These are phyloP conservation scores for Lentinula novae-zelandiae DNA, from an alignment of 1,284 basidiomycete species.

Conservation along the genomic window DNA sequence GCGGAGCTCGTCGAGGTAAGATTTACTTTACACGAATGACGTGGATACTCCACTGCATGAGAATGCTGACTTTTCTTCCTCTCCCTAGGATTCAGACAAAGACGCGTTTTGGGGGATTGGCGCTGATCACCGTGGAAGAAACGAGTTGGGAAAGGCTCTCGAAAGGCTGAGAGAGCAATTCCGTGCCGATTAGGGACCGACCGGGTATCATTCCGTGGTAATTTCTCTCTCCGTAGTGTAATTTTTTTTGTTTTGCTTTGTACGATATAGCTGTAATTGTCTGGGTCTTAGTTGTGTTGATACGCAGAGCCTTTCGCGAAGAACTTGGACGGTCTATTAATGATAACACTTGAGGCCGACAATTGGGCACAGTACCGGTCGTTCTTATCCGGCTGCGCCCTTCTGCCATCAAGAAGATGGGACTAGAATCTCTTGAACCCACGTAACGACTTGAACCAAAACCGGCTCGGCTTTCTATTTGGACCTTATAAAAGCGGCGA, in stretches of 20 bases:
- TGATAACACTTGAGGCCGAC: no score
- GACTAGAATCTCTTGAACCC: neutral
- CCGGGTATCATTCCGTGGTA: neutral
- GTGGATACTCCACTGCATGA: neutral
- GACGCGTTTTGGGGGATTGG: slow-evolving; percentile 72
- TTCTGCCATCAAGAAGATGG: neutral
- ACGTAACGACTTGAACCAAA: neutral
- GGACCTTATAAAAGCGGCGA: neutral
- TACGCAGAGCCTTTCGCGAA: neutral
- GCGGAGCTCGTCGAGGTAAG: slow-evolving; percentile 59
- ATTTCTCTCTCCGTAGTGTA: neutral
- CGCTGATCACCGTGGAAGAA: slow-evolving; percentile 53
- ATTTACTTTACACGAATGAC: neutral
- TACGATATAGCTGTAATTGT: neutral
- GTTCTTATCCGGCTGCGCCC: no score
- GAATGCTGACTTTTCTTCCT: slow-evolving; percentile 6
- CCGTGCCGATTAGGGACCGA: neutral
- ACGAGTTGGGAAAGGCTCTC: slow-evolving; percentile 69
- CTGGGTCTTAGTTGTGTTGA: neutral
- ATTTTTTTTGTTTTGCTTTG: neutral
- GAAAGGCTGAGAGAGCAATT: slow-evolving; percentile 48
- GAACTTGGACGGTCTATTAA: no score
- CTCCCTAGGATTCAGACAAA: slow-evolving; percentile 53
- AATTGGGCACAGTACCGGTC: no score
- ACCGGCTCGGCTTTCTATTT: neutral